A percentile compares a stretch with the other conserved stretches of the same genome.
These are phyloP conservation scores for Rhodotorula diobovata DNA, from an alignment of 768 basidiomycete genomes.

Conservation along the genomic window DNA sequence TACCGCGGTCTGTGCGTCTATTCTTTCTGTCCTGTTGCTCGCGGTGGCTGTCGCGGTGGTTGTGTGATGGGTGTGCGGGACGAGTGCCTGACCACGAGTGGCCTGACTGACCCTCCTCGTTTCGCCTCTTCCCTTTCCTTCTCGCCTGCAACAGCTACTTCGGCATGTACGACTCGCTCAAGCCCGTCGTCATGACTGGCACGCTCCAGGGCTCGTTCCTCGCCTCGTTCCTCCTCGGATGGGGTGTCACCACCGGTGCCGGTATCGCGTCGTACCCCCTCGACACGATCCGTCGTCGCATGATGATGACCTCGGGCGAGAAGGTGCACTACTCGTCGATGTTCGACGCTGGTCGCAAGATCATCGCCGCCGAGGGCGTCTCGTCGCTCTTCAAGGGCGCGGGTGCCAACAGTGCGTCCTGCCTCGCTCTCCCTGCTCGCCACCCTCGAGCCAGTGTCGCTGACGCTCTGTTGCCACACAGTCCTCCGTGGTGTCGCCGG, in stretches of 20 bases:
- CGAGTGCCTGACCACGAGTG: no score
- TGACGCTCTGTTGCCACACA: conserved; percentile 4
- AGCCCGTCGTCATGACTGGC: conserved; percentile 96
- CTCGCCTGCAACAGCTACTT: conserved; percentile 17
- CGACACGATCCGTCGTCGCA: conserved; percentile 79
- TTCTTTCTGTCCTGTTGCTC: not conserved
- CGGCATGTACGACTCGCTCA: conserved; percentile 45
- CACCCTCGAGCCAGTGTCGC: not conserved
- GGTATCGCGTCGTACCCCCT: conserved; percentile 78
- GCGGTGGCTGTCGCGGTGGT: not conserved
- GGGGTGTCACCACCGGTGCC: conserved; percentile 94
- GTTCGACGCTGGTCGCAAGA: conserved; percentile 52
- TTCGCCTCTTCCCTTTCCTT: no score
- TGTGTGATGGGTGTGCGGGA: not conserved
- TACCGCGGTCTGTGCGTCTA: conserved; percentile 72
- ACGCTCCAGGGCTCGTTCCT: conserved; percentile 83
- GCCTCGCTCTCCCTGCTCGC: not conserved
- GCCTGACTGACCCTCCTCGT: no score
- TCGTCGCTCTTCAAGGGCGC: conserved; percentile 9
- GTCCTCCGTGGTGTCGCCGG: conserved; percentile 99
- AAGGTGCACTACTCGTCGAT: conserved; percentile 96
- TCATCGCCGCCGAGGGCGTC: conserved; percentile 1
- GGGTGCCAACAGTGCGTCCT: conserved; percentile 5
- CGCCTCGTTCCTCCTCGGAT: conserved; percentile 67
- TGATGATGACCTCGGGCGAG: conserved; percentile 99